Conservation (phyloP, 2,329 filamentous ascomycete species). For the Scleromitrula shiraiana region DNA sequence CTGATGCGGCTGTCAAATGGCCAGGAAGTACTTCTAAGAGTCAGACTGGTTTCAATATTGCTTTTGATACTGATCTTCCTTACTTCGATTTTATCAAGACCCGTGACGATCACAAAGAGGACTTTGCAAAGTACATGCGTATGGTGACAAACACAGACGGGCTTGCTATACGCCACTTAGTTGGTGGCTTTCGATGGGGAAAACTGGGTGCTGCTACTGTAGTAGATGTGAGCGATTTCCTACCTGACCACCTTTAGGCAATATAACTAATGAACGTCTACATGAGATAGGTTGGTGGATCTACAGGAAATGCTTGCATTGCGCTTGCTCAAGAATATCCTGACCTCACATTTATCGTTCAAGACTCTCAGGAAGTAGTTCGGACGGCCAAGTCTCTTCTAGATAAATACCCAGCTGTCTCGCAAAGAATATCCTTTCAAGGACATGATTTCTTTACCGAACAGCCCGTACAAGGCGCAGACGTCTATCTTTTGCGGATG, state of each 20-base stretch:
- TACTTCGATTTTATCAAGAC: too few relatives aligned
- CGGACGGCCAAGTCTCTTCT: background rate
- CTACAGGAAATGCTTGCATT: background rate
- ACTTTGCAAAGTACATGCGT: too few relatives aligned
- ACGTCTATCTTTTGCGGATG: background rate
- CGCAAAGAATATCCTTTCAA: background rate
- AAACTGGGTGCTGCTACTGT: too few relatives aligned
- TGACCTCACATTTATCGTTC: background rate
- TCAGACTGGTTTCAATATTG: conserved; percentile 19
- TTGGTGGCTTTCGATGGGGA: too few relatives aligned
- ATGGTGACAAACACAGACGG: too few relatives aligned
- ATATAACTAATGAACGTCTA: too few relatives aligned
- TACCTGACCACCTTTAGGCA: too few relatives aligned
- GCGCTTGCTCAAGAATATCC: background rate
- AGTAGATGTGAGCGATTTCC: too few relatives aligned
- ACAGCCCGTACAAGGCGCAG: background rate
- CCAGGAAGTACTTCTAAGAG: conserved; percentile 21
- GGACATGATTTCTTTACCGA: conserved; percentile 1
- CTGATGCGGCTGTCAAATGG: conserved; percentile 26
- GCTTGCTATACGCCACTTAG: too few relatives aligned
- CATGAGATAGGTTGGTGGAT: background rate
- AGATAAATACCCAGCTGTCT: background rate
- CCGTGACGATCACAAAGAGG: too few relatives aligned
- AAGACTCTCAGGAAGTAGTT: background rate
- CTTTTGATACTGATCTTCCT: conserved; percentile 27